phyloP scores from a whole-genome alignment of 2,329 filamentous ascomycete genomes.

The Bipolaris cookei region DNA sequence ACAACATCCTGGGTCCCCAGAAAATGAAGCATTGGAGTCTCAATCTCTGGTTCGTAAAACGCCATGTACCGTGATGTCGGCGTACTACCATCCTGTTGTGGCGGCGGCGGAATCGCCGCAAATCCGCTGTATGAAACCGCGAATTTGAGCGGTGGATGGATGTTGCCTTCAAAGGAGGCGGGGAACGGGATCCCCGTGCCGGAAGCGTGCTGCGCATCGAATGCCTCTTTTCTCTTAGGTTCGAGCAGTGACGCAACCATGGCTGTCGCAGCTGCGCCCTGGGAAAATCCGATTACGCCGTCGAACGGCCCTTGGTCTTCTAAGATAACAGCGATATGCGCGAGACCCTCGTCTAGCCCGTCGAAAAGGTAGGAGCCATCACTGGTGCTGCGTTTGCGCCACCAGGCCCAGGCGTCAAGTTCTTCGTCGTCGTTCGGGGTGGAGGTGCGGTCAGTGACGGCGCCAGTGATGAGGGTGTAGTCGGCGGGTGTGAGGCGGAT shows the following conservation, averaged over 20 bases:
- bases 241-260: conserved; percentile 79
- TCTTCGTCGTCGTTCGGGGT: conserved; percentile 35
- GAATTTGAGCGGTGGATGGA: conserved; percentile 69
- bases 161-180: conserved; percentile 47
- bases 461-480: conserved; percentile 58
- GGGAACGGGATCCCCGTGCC: conserved; percentile 61
- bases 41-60: conserved; percentile 76
- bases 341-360: conserved; percentile 72
- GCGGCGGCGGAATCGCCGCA: conserved; percentile 54
- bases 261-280: conserved; percentile 64
- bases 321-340: conserved; percentile 59
- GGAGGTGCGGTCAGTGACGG: too few relatives aligned
- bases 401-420: conserved; percentile 83
- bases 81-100: background rate
- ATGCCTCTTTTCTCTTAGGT: conserved; percentile 54
- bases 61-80: conserved; percentile 62
- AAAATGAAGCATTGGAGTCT: conserved; percentile 80
- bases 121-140: conserved; percentile 81
- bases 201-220: conserved; percentile 49
- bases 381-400: conserved; percentile 66
- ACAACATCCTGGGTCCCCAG: conserved; percentile 85
- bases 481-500: conserved; percentile 53
- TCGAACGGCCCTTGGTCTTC: conserved; percentile 45
- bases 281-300: conserved; percentile 47
- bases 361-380: conserved; percentile 63